Evolutionary conservation across 495 filamentous ascomycete genomes (phyloP).

Genomic region (Aspergillus baeticus): DNA sequence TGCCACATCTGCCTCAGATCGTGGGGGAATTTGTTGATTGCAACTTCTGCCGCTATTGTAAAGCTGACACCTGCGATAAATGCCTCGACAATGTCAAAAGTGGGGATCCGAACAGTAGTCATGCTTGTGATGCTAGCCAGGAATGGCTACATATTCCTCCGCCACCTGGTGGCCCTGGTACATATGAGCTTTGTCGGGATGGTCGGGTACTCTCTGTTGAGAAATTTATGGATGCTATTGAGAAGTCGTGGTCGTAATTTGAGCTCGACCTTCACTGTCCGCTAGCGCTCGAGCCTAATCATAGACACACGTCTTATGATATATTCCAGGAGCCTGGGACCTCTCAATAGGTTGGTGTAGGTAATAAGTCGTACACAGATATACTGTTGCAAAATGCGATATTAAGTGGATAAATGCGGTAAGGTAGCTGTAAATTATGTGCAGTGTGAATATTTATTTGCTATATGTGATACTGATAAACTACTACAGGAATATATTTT

Average conservation of each 20-base stretch:
- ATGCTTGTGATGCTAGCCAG: background rate
- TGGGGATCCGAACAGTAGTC: background rate
- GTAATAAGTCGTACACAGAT: too few relatives aligned
- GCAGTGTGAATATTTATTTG: too few relatives aligned
- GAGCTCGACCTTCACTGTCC: too few relatives aligned
- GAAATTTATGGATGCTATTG: background rate
- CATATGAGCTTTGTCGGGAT: background rate
- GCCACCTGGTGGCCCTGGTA: background rate
- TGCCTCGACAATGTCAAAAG: background rate
- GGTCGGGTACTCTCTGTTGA: background rate
- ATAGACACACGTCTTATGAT: too few relatives aligned
- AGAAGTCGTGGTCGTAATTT: background rate
- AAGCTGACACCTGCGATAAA: background rate
- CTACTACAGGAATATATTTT: too few relatives aligned
- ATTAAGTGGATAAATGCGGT: too few relatives aligned
- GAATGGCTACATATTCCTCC: background rate
- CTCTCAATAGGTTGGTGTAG: too few relatives aligned
- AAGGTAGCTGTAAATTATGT: too few relatives aligned
- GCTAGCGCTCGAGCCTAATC: too few relatives aligned
- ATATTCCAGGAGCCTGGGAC: too few relatives aligned
- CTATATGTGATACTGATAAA: too few relatives aligned
- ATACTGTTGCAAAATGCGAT: too few relatives aligned
- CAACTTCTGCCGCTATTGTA: background rate
- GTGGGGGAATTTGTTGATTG: background rate
- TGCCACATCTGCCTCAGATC: background rate